Base-by-base conservation (phyloP, 1,284 basidiomycete genomes). In the Ustilago nuda region DNA sequence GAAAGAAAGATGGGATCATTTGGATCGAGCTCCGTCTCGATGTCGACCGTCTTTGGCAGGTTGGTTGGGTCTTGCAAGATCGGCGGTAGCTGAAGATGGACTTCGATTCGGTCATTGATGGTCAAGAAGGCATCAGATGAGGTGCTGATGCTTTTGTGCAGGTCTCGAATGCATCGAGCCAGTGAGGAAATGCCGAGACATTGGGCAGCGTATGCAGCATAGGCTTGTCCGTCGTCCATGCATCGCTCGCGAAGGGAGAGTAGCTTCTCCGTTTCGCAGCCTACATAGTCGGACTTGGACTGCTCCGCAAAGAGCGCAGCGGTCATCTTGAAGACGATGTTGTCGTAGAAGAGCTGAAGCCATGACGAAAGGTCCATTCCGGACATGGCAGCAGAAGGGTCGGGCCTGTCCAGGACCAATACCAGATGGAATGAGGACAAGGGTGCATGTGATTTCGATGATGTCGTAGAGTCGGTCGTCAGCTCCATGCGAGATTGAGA, bases 291-390 rank as follows among this genome's bases (percentile, higher is more conserved):
- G 3, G 68, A 60, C 3, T 76, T 67, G 12, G 56, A 51, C 67
- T 85, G 80, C 54, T 85, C 82, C 23, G 76, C 76, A 45, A 78
- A 84, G 23, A 85, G 79, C 17, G 83, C 80, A 8, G 83, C 80
- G 1, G 84, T 84, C 72, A 85, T 76, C 58, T 85, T 85, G 76
- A 85, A 85, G 35, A 81, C 71, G 19, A 85, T 76, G 52, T 82
- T 81, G 64, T 82, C 81, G 69, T 85, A 84, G 43, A 75, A 85
- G 35, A 85, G 64, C 39, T 81, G 76, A 9, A 81, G 66, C 81
- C 78, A 81, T 1, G 77, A 67, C 17, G 72, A 70, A 3, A 73
- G 55, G 50, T 85, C 81, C 58, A 84, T 68, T 11, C 60, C 61
- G 3, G 72, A 57, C 54, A 78, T 63, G 13, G 72, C 56, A 2